These are phyloP conservation scores for Microsporum audouinii DNA, from an alignment of 2,329 filamentous ascomycete genomes.

Conservation along the genomic window DNA sequence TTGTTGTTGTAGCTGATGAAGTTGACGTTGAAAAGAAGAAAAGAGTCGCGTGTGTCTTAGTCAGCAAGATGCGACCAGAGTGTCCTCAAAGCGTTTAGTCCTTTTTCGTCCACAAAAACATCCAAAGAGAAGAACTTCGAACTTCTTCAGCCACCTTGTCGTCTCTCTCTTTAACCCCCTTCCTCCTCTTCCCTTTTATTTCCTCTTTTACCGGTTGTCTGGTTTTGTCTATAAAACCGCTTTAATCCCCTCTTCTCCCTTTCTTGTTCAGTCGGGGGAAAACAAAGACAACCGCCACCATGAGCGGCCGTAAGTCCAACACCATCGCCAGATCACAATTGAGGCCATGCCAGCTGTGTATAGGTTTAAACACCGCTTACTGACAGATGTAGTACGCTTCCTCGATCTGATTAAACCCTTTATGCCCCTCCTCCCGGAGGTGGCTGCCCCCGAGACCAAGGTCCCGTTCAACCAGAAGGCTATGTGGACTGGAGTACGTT, in stretches of 20 bases:
- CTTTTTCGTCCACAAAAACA: conserved; percentile 2
- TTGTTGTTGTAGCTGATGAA: neutral
- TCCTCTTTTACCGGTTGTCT: conserved; percentile 20
- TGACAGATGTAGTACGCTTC: conserved; percentile 64
- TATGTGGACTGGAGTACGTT: conserved; percentile 70
- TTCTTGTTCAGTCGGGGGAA: conserved; percentile 22
- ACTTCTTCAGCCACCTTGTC: conserved; percentile 19
- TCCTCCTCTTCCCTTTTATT: conserved; percentile 18
- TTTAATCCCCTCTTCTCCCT: conserved; percentile 16
- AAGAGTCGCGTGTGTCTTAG: conserved; percentile 1
- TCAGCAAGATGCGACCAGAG: conserved; percentile 14
- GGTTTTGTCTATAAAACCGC: conserved; percentile 21
- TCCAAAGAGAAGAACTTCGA: neutral
- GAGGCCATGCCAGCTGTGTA: conserved; percentile 14
- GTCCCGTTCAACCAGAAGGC: conserved; percentile 97
- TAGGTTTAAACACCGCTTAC: conserved; percentile 16
- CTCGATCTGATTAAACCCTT: conserved; percentile 99
- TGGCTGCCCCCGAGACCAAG: conserved; percentile 96
- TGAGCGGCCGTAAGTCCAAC: conserved; percentile 47
- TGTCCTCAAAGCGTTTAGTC: conserved; percentile 16
- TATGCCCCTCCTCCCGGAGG: conserved; percentile 97
- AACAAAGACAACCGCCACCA: conserved; percentile 33
- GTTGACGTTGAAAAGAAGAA: neutral
- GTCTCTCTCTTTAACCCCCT: conserved; percentile 17
- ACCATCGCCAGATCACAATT: conserved; percentile 18